Conservation (phyloP, 129 eudicot species). For the Glebionis coronaria region DNA sequence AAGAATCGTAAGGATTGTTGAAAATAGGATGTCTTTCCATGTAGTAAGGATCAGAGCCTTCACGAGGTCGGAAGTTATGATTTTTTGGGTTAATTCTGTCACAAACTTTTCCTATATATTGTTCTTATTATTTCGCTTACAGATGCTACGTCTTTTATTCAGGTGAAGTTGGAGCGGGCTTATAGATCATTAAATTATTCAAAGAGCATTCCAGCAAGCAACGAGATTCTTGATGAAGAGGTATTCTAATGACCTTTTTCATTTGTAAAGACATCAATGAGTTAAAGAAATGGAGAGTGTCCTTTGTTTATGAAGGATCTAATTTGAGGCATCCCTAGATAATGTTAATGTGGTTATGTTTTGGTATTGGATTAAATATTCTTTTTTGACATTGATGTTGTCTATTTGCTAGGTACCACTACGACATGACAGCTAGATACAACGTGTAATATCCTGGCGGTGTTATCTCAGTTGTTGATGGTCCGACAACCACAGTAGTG, state of each 20-base stretch:
- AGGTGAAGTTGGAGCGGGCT: no score
- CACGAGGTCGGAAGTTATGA: constrained; percentile 54
- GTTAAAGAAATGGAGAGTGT: no score
- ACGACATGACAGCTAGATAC: constrained; percentile 74
- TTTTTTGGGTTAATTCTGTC: constrained; percentile 21
- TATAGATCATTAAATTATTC: no score
- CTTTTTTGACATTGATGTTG: background rate
- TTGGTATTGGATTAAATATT: background rate
- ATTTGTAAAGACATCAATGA: no score
- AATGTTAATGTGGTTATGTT: background rate
- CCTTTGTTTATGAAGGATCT: no score
- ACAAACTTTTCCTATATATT: no score
- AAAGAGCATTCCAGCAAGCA: no score
- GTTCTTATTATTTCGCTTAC: no score
- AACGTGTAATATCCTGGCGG: constrained; percentile 79
- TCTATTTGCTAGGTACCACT: constrained; percentile 48
- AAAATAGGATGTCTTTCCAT: constrained; percentile 55
- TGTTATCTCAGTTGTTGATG: constrained; percentile 62
- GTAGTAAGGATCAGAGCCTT: constrained; percentile 55
- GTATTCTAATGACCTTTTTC: no score
- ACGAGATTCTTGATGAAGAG: no score
- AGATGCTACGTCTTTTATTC: no score
- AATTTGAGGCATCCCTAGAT: no score
- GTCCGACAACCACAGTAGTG: constrained; percentile 45
- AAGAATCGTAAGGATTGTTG: constrained; percentile 47